Evolutionary conservation across 352 stramenopile species (phyloP).

Genomic region (Phytophthora pluvialis): DNA sequence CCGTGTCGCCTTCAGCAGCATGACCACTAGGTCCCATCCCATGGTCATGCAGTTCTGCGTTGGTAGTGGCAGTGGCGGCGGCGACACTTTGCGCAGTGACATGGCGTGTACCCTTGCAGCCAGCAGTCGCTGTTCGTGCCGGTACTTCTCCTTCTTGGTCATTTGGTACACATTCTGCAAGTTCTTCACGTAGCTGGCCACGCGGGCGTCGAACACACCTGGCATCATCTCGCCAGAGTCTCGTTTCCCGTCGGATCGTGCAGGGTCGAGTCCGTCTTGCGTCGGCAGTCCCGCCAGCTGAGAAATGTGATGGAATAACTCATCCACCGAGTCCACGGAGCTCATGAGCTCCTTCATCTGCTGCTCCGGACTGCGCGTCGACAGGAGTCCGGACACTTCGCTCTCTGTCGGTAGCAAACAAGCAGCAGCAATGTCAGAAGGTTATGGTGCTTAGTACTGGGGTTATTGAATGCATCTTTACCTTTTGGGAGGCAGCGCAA

Average conservation of each 20-base stretch:
- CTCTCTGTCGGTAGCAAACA: constrained; percentile 29
- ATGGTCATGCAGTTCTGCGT: constrained; percentile 88
- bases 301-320: constrained; percentile 85
- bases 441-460: background rate
- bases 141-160: constrained; percentile 85
- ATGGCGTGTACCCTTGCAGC: constrained; percentile 60
- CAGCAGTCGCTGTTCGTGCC: constrained; percentile 71
- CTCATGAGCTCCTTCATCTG: constrained; percentile 79
- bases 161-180: constrained; percentile 75
- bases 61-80: constrained; percentile 74
- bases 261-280: constrained; percentile 22
- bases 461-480: constrained; percentile 15
- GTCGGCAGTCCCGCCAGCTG: constrained; percentile 51
- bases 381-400: constrained; percentile 41
- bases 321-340: constrained; percentile 77
- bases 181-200: constrained; percentile 76
- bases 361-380: constrained; percentile 48
- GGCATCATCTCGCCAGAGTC: constrained; percentile 30
- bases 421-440: background rate
- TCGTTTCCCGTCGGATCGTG: constrained; percentile 19
- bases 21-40: constrained; percentile 81
- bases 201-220: constrained; percentile 70
- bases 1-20: constrained; percentile 73
- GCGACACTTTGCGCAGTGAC: constrained; percentile 72
- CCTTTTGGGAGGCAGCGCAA: constrained; percentile 68